Evolutionary conservation across 352 stramenopile genomes (phyloP), one percentile per base, ranked within the genome.

Genomic region (Halophytophthora batemanensis): DNA sequence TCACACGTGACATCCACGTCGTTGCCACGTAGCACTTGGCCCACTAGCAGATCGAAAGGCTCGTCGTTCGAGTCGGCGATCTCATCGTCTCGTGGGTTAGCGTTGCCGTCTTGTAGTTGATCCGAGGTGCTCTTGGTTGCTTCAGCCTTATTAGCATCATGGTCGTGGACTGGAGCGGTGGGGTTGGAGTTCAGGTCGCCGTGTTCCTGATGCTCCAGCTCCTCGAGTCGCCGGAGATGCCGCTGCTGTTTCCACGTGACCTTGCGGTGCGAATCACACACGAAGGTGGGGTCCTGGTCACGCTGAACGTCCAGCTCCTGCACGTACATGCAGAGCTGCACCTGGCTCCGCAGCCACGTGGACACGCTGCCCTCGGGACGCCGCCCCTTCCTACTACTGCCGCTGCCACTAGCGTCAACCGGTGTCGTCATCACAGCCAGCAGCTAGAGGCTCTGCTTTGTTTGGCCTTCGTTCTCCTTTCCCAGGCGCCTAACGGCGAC

Each of bases 181-280:
- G 25, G 4, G 25, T 4, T 31, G 25, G 25, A 4, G 25, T 8
- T 31, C 25, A 31, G 4, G 25, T 31, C 25, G 25, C 8, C 25
- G 25, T 31, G 25, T 4, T 55, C 33, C 17, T 65, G 52, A n/a
- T 55, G 38, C 22, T 64, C 45, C n/a, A 52, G 22, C 36, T 65
- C 41, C 31, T 51, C 55, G 2, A 59, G 33, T n/a, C 61, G 45
- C 43, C 53, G 61, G 15, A 42, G 45, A n/a, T 77, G 61, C 8
- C 69, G 74, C 5, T 57, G 53, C 15, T 54, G 65, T 28, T 67
- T 62, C 71, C 71, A 85, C 29, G 65, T 59, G 7, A 53, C 39
- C 45, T 83, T 87, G 25, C 64, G 64, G 37, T 69, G 78, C 4
- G 77, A 87, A 19, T 80, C 71, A 18, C 53, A 66, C 22, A 44